phyloP scores from a whole-genome alignment of 345 rosid genomes.

The Dipteronia sinensis region DNA sequence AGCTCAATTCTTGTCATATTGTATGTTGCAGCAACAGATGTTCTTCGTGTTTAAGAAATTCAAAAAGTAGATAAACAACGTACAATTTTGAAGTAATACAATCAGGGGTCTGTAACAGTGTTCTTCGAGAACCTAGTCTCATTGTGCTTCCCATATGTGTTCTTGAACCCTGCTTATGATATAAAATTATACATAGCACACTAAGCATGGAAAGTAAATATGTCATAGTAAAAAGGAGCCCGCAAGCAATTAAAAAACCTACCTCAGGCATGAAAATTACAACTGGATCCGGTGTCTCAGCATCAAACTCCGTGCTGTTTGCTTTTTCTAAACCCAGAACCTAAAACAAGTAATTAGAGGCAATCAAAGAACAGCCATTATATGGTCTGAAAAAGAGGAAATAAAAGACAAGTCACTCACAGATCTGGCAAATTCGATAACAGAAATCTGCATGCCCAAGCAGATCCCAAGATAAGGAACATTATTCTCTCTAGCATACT shows the following conservation, averaged over 20 bases:
- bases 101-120: slow-evolving; percentile 65
- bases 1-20: background rate
- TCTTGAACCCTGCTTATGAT: slow-evolving; percentile 72
- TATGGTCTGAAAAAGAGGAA: slow-evolving; percentile 10
- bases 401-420: slow-evolving; percentile 46
- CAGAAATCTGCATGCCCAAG: slow-evolving; percentile 98
- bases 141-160: slow-evolving; percentile 99
- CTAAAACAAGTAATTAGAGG: slow-evolving; percentile 41
- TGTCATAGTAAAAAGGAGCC: background rate
- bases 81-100: slow-evolving; percentile 87
- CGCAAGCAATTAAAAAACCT: slow-evolving; percentile 14
- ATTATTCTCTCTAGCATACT: slow-evolving; percentile 85
- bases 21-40: background rate
- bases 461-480: slow-evolving; percentile 96
- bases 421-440: slow-evolving; percentile 91
- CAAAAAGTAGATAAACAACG: slow-evolving; percentile 25
- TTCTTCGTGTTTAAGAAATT: slow-evolving; percentile 2
- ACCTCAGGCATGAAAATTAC: slow-evolving; percentile 99
- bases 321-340: slow-evolving; percentile 79
- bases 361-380: background rate
- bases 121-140: slow-evolving; percentile 93
- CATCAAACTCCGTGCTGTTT: slow-evolving; percentile 87
- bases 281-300: slow-evolving; percentile 71
- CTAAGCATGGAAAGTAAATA: background rate
- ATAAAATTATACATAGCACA: slow-evolving; percentile 14